Base-by-base conservation (phyloP, 345 rosid genomes). In the Jatropha curcas region DNA sequence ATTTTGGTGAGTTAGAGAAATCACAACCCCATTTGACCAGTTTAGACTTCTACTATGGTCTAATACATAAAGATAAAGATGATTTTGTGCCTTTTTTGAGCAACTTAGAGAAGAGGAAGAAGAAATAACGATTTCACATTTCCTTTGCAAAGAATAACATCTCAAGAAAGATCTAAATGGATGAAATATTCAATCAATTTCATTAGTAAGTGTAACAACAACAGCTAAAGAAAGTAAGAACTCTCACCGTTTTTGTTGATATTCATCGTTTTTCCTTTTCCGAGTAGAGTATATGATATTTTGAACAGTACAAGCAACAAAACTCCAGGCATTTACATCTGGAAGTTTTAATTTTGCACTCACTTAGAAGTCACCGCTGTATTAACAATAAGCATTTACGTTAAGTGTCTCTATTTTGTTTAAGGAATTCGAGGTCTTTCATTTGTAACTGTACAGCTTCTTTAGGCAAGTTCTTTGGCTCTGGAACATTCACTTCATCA, bases 371-470 rank as follows among this genome's bases (percentile, higher is more conserved):
- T 72, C 35, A 35, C 11, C 7, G 30, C 48, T 8, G 10, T 14
- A 45, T 10, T 27, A 27, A 63, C 46, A 60, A 56, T 35, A 39
- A n/a, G 19, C 30, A 62, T 51, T 25, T 66, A 31, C 30, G 24
- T 22, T 60, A 87, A 70, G 84, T 67, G 17, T 92, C 93, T 12
- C 60, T 85, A 62, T 84, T 90, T 68, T 90, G 93, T 82, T 84
- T 77, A 68, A 95, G 97, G 84, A 95, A 95, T 66, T 89, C 84
- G 46, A 95, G 97, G 80, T 95, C 97, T 77, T 90, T 95, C 98
- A 92, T 92, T 75, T 95, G 99, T 87, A 87, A 68, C 72, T 85
- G 71, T 19, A 80, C 87, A 56, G 98, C 99, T 77, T 88, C 97
- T 84, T 87, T 85, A 0, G 94, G 80, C 71, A 90, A 81, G 20